These are phyloP conservation scores for Pestalotiopsis sp. DNA, from an alignment of 2,329 filamentous ascomycete species.

Conservation along the genomic window DNA sequence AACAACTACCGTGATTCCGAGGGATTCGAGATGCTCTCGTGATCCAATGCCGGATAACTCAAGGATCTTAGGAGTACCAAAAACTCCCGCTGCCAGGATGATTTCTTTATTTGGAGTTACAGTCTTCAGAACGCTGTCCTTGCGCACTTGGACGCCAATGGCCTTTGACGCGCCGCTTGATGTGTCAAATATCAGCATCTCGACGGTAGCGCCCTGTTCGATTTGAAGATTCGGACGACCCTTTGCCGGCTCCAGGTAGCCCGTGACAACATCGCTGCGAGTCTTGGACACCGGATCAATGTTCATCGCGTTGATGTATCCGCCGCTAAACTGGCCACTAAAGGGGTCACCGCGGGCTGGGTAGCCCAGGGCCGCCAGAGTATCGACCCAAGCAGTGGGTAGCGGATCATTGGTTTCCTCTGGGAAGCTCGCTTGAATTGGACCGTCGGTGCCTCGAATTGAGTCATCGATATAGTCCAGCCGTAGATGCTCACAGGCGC, in stretches of 20 bases:
- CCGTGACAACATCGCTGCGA: slow-evolving; percentile 38
- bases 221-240: slow-evolving; percentile 47
- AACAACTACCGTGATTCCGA: slow-evolving; percentile 46
- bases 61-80: slow-evolving; percentile 60
- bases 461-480: slow-evolving; percentile 20
- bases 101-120: slow-evolving; percentile 48
- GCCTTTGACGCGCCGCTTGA: slow-evolving; percentile 28
- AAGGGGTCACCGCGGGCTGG: slow-evolving; percentile 16
- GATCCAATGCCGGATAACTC: slow-evolving; percentile 65
- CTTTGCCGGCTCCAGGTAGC: slow-evolving; percentile 40
- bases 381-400: slow-evolving; percentile 19
- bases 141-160: slow-evolving; percentile 46
- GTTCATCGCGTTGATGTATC: slow-evolving; percentile 14
- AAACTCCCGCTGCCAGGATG: slow-evolving; percentile 60
- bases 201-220: slow-evolving; percentile 47
- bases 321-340: slow-evolving; percentile 12
- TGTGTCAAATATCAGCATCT: slow-evolving; percentile 46
- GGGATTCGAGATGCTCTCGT: slow-evolving; percentile 40
- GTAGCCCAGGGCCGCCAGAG: slow-evolving; percentile 17
- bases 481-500: slow-evolving; percentile 14
- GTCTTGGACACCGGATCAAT: slow-evolving; percentile 16
- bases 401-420: slow-evolving; percentile 16
- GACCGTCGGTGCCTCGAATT: slow-evolving; percentile 14
- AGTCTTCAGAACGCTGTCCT: slow-evolving; percentile 35
- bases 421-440: slow-evolving; percentile 18